These are phyloP conservation scores for Jatropha podagrica DNA, from an alignment of 441 rosid species.

Conservation along the genomic window DNA sequence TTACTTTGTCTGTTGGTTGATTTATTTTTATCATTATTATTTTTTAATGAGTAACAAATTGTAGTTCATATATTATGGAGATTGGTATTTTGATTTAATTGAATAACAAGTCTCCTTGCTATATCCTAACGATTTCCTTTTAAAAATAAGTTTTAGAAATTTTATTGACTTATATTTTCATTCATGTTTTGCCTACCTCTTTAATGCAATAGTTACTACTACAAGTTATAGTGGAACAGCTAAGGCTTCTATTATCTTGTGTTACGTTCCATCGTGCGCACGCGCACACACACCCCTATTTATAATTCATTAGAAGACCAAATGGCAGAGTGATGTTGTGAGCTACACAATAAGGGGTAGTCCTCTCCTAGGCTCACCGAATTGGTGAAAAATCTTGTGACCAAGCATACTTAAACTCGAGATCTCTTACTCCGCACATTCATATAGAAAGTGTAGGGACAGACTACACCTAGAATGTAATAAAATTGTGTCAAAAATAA, in stretches of 20 bases:
- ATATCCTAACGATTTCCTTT: too few relatives aligned
- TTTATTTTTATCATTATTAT: neutral
- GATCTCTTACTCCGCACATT: too few relatives aligned
- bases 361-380: too few relatives aligned
- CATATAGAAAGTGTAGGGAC: too few relatives aligned
- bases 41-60: neutral
- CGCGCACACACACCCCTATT: too few relatives aligned
- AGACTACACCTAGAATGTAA: too few relatives aligned
- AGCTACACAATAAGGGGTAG: too few relatives aligned
- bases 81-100: neutral
- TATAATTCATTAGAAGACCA: too few relatives aligned
- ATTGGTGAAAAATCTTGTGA: too few relatives aligned
- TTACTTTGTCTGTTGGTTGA: neutral
- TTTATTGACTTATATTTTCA: neutral
- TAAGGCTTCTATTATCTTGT: neutral
- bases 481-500: neutral
- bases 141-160: neutral
- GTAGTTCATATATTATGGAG: neutral
- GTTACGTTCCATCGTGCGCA: neutral
- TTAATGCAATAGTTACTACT: neutral
- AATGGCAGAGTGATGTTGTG: too few relatives aligned
- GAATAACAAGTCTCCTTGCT: too few relatives aligned
- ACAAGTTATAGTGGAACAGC: neutral
- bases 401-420: too few relatives aligned
- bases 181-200: neutral